Percentiles rank a stretch among this genome's conserved stretches.
phyloP scores from a whole-genome alignment of 768 basidiomycete genomes.

The Arthromyces matolae region DNA sequence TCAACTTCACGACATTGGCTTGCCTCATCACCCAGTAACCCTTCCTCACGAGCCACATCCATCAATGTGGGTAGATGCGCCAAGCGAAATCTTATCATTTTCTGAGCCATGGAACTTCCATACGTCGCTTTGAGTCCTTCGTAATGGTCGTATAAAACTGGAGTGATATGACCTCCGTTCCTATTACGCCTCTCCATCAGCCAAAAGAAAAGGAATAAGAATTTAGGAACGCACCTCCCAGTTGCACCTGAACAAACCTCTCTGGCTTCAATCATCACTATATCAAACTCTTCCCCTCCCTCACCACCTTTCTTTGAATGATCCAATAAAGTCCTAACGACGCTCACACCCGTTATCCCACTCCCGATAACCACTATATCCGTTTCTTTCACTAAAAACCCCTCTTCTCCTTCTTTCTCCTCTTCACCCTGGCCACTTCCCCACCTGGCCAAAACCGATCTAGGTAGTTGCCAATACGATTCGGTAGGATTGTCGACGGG shows the following conservation, averaged over 20 bases:
- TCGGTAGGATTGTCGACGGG: conserved; percentile 51
- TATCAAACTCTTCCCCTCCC: conserved; percentile 26
- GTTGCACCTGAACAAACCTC: conserved; percentile 75
- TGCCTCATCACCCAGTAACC: conserved; percentile 34
- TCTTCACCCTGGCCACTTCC: conserved; percentile 21
- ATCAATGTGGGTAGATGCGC: conserved; percentile 51
- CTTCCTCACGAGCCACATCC: conserved; percentile 50
- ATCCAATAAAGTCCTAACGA: conserved; percentile 53
- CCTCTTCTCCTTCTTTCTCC: too few species aligned
- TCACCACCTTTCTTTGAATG: conserved; percentile 19
- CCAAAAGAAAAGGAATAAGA: neutral
- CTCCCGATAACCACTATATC: conserved; percentile 75
- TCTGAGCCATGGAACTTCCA: conserved; percentile 44
- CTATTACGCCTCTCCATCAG: conserved; percentile 27
- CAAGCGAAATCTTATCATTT: conserved; percentile 58
- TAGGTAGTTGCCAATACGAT: conserved; percentile 64
- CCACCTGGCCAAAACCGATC: conserved; percentile 40
- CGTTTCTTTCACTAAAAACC: too few species aligned
- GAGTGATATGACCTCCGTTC: conserved; percentile 69
- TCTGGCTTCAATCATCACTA: conserved; percentile 81
- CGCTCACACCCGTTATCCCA: conserved; percentile 69
- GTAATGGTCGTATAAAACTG: conserved; percentile 60
- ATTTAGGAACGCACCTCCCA: conserved; percentile 44
- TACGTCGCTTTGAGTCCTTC: conserved; percentile 37
- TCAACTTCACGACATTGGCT: conserved; percentile 59